Evolutionary conservation across 495 filamentous ascomycete species (phyloP), one percentile per base, ranked within the genome.

Genomic region (Penicillium angulare): DNA sequence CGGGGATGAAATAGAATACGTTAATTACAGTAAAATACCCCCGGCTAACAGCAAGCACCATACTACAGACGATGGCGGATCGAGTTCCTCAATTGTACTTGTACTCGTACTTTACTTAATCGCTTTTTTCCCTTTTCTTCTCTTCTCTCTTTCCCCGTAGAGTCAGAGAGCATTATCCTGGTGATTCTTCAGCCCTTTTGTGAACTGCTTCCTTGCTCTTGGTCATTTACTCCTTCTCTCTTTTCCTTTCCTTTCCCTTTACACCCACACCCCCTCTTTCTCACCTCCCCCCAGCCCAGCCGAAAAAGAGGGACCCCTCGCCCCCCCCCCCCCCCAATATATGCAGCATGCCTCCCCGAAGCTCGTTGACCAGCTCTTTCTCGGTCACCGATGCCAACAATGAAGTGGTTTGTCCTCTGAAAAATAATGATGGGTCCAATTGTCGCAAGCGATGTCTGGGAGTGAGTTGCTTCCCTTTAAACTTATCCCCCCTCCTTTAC

Each of bases 361-460:
- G 86, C 55, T 87, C 89, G 47, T 78, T 95, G 65, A 92, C 88
- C 50, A 86, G 86, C 68, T 95, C 90, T 47, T 96, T 96, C 66
- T 92, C 91, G 56, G 87, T 95, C 61, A 86, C 88, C 53, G 90
- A 95, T 76, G 83, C 85, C 67, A 90, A 86, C 66, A 95, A 95
- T 71, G 93, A 97, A 71, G 92, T 98, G 57, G 90, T 97, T 52
- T 98, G 93, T 78, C 93, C 93, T 53, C 75, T 98, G 76, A 85
- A 84, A 63, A 97, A 96, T 68, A 90, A 95, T 52, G 93, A 98
- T 82, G 90, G 90, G 60, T 95, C 93, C 59, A 90, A 86, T 76
- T 98, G 93, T 80, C 88, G 93, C 65, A 98, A 98, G 78, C 82
- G 93, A 77, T 98, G 93, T 72, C 80, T 93, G 63, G 93, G 93